Conservation (phyloP, 2,329 filamentous ascomycete genomes). For the Sphaerulina musiva region DNA sequence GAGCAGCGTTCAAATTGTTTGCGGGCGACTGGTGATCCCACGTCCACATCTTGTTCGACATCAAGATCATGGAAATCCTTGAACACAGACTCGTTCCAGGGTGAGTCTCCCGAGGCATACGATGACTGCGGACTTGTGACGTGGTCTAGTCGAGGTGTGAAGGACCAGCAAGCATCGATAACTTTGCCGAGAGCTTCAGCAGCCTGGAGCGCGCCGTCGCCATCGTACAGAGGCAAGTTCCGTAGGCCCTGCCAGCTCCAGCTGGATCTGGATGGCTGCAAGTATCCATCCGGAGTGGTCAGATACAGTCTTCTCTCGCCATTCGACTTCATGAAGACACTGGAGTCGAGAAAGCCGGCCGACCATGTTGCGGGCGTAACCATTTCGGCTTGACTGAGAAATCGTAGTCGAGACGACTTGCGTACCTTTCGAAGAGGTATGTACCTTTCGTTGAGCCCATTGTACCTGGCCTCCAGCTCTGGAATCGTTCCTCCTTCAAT, state of each 20-base stretch:
- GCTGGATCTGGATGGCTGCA: conserved; percentile 54
- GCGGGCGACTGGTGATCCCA: conserved; percentile 8
- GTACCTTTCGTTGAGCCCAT: conserved; percentile 61
- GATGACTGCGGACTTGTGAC: conserved; percentile 44
- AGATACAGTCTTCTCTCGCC: conserved; percentile 62
- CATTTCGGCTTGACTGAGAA: conserved; percentile 66
- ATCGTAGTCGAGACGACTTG: conserved; percentile 65
- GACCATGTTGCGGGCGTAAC: conserved; percentile 66
- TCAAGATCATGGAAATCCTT: conserved; percentile 4
- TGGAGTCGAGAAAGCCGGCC: conserved; percentile 61
- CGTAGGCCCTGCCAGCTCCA: conserved; percentile 69
- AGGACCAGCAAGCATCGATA: conserved; percentile 54
- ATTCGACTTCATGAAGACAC: conserved; percentile 65
- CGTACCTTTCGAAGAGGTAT: conserved; percentile 71
- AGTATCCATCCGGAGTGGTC: conserved; percentile 67
- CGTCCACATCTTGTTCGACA: conserved; percentile 10
- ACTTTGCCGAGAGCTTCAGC: conserved; percentile 44
- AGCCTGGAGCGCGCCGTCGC: conserved; percentile 53
- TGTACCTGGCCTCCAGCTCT: conserved; percentile 41
- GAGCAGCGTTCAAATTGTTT: conserved; percentile 16
- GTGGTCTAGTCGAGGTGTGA: conserved; percentile 59
- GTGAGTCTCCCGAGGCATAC: conserved; percentile 36
- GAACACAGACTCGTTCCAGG: conserved; percentile 11
- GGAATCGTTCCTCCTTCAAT: conserved; percentile 8
- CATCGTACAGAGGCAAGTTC: conserved; percentile 47